Percentiles rank a stretch among this genome's conserved stretches.
Conservation (phyloP, 2,329 filamentous ascomycete genomes). For the Akanthomyces lecanii region DNA sequence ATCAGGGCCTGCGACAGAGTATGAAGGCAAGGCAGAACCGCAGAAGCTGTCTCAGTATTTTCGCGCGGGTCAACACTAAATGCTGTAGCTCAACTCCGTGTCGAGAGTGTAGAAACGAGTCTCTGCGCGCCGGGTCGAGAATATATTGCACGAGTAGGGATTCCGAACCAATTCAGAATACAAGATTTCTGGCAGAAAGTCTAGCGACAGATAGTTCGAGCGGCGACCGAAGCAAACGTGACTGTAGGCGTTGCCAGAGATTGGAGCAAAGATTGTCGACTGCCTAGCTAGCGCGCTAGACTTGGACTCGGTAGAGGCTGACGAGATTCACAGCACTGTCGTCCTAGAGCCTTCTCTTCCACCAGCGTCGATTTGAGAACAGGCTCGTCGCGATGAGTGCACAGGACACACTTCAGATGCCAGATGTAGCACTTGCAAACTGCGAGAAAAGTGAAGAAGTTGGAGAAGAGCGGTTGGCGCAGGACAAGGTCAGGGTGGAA, state of each 20-base stretch:
- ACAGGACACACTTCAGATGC: not conserved
- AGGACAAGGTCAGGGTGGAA: conserved; percentile 15
- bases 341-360: not conserved
- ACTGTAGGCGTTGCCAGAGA: not conserved
- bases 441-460: conserved; percentile 4
- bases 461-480: conserved; percentile 12
- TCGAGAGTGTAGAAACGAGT: not conserved
- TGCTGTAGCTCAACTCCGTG: not conserved
- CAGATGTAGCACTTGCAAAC: conserved; percentile 6
- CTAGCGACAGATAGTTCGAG: not conserved
- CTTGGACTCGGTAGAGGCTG: not conserved
- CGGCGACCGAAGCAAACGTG: not conserved
- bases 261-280: not conserved
- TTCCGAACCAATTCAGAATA: not conserved
- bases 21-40: not conserved
- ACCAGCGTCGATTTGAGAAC: not conserved
- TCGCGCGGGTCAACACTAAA: conserved; percentile 1
- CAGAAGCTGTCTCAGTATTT: not conserved
- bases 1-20: too few species aligned
- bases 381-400: not conserved
- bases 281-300: not conserved
- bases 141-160: not conserved
- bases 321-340: not conserved
- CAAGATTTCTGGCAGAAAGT: not conserved
- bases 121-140: not conserved